Conservation (phyloP, 371 early-diverging fungal species). For the Batkoa obscura region DNA sequence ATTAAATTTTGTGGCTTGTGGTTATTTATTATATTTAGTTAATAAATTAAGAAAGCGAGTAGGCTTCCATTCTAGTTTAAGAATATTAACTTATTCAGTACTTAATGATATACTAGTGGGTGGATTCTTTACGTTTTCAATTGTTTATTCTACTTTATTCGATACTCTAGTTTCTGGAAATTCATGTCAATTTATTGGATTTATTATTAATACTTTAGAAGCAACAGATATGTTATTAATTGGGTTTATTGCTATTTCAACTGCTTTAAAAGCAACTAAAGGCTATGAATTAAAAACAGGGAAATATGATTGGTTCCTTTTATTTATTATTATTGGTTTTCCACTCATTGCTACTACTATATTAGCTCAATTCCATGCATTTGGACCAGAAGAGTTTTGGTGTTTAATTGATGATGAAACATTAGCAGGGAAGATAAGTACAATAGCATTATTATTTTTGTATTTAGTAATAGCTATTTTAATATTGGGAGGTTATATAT, state of each 20-base stretch:
- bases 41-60: not conserved
- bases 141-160: conserved; percentile 4
- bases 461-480: not conserved
- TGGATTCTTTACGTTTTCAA: conserved; percentile 1
- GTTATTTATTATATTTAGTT: not conserved
- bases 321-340: not conserved
- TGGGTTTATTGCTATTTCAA: not conserved
- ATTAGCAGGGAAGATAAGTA: not conserved
- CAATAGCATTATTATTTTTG: not conserved
- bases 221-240: conserved; percentile 5
- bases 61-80: not conserved
- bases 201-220: not conserved
- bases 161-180: not conserved
- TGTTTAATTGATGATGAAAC: conserved; percentile 6
- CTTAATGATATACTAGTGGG: conserved; percentile 5
- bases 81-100: not conserved
- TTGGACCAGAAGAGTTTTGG: conserved; percentile 4
- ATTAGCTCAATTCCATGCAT: conserved; percentile 2
- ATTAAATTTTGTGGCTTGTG: not conserved
- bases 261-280: not conserved
- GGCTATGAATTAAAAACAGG: not conserved
- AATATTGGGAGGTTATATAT: not conserved
- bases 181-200: conserved; percentile 2
- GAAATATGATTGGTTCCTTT: not conserved
- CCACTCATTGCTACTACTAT: not conserved